These are phyloP conservation scores for Arthrobotrys musiformis DNA, from an alignment of 2,329 filamentous ascomycete species.

Conservation along the genomic window DNA sequence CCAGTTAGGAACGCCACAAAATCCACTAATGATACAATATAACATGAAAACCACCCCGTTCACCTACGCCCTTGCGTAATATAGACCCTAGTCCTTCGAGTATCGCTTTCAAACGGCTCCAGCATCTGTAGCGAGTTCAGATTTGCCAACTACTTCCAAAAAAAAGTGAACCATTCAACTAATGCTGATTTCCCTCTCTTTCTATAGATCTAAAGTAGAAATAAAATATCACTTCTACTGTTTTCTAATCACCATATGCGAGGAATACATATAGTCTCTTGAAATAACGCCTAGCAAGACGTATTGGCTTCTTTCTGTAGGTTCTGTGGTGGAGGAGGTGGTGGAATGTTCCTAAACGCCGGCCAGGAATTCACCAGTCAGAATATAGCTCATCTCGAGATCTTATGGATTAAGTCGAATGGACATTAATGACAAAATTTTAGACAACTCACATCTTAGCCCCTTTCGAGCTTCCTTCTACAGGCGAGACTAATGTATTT, in stretches of 20 bases:
- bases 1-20: background rate
- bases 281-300: background rate
- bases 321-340: background rate
- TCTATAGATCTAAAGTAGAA: background rate
- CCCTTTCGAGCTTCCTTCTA: background rate
- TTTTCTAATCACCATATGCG: background rate
- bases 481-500: constrained; percentile 4
- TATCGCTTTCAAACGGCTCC: background rate
- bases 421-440: background rate
- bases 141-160: no score
- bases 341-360: background rate
- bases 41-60: background rate
- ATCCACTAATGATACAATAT: background rate
- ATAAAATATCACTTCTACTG: background rate
- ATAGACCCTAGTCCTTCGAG: background rate
- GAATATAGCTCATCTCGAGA: background rate
- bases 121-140: no score
- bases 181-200: background rate
- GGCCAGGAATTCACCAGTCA: background rate
- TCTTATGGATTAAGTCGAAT: no score
- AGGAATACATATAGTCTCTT: no score
- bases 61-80: background rate
- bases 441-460: background rate
- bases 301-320: background rate
- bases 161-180: no score